These are phyloP conservation scores for Brassica incana DNA, from an alignment of 345 rosid species.

Conservation along the genomic window DNA sequence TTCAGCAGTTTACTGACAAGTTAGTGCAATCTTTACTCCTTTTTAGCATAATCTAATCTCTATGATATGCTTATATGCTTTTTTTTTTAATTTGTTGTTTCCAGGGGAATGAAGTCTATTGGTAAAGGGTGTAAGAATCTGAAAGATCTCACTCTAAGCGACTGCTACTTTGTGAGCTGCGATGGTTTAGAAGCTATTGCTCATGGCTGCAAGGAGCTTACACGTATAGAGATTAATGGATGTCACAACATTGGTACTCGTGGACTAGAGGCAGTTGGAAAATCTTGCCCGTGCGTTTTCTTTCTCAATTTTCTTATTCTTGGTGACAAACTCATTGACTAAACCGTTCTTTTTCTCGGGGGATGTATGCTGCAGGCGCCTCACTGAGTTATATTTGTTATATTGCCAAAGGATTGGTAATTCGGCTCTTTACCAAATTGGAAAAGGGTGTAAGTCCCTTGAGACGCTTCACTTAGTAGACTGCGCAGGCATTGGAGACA, in stretches of 20 bases:
- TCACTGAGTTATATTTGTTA: conserved; percentile 76
- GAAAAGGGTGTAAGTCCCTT: conserved; percentile 68
- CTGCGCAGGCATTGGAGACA: conserved; percentile 82
- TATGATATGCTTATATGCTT: conserved; percentile 23
- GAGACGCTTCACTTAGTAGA: conserved; percentile 85
- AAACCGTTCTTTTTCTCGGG: not conserved
- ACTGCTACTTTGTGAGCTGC: conserved; percentile 78
- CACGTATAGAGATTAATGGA: conserved; percentile 87
- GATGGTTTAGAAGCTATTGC: conserved; percentile 82
- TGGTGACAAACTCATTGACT: conserved; percentile 3
- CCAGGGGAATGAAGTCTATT: conserved; percentile 79
- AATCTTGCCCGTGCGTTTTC: conserved; percentile 66
- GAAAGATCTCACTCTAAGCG: conserved; percentile 70
- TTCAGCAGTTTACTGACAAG: conserved; percentile 80
- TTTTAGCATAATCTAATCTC: too few relatives aligned
- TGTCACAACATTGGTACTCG: conserved; percentile 83
- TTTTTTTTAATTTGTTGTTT: conserved; percentile 28
- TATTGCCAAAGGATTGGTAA: conserved; percentile 83
- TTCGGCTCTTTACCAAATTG: conserved; percentile 70
- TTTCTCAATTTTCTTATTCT: not conserved
- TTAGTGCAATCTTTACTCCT: conserved; percentile 29
- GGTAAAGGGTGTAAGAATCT: conserved; percentile 83
- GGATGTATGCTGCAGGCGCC: conserved; percentile 50
- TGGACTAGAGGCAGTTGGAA: conserved; percentile 82
- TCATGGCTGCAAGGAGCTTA: conserved; percentile 68